phyloP scores from a whole-genome alignment of 2,329 filamentous ascomycete species.

The Trichoderma sp. region DNA sequence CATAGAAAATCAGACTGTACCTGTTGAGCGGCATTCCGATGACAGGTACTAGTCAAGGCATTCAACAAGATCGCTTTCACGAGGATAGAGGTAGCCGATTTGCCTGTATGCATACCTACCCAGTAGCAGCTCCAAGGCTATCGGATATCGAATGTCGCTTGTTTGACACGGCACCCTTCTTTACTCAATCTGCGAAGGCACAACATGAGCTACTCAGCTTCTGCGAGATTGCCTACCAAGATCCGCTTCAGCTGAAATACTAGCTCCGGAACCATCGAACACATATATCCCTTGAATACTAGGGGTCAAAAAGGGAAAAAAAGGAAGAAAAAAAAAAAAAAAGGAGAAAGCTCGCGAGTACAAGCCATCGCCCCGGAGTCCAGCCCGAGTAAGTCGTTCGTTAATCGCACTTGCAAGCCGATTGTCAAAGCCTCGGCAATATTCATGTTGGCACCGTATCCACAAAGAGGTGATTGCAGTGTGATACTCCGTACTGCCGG shows the following conservation, averaged over 20 bases:
- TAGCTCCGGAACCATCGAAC: not conserved
- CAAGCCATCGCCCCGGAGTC: not conserved
- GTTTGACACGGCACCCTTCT: too few species aligned
- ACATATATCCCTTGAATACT: too few species aligned
- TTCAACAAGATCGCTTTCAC: not conserved
- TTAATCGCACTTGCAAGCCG: not conserved
- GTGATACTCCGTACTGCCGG: not conserved
- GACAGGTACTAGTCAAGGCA: not conserved
- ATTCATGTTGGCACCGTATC: not conserved
- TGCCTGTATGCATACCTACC: too few species aligned
- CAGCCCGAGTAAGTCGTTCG: not conserved
- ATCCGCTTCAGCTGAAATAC: not conserved
- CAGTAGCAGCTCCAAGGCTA: too few species aligned
- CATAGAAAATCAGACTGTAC: not conserved
- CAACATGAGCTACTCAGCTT: too few species aligned
- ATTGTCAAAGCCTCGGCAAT: not conserved
- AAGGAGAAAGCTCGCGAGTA: not conserved
- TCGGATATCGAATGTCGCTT: too few species aligned
- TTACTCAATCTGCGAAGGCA: too few species aligned
- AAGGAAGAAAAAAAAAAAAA: not conserved
- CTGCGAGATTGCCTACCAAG: not conserved
- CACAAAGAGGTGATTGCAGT: not conserved
- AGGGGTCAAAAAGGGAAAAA: not conserved
- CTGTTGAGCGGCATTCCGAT: not conserved
- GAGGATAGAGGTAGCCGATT: too few species aligned